Conservation (phyloP, 306 rosid species). For the Cucumis cinereus region DNA sequence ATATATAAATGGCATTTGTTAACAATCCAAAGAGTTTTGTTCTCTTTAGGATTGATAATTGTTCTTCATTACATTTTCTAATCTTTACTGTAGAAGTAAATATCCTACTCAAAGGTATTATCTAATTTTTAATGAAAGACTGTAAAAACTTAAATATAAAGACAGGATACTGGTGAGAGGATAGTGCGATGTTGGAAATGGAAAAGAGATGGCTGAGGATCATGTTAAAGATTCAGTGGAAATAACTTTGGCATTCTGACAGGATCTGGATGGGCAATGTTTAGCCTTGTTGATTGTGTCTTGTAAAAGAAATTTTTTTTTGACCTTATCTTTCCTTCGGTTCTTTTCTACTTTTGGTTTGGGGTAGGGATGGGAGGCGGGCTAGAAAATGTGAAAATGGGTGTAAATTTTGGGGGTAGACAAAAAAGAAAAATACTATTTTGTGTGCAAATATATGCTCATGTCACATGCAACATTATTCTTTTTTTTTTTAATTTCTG, state of each 20-base stretch:
- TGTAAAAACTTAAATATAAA: background rate
- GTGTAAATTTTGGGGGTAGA: background rate
- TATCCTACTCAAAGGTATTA: background rate
- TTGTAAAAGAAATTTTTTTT: background rate
- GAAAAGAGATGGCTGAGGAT: background rate
- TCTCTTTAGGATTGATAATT: background rate
- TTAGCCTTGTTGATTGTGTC: background rate
- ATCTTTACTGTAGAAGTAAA: background rate
- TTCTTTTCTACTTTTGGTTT: background rate
- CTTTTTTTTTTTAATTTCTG: constrained; percentile 8
- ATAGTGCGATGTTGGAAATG: background rate
- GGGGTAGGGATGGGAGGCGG: background rate
- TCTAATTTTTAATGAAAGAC: background rate
- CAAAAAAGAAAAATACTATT: background rate
- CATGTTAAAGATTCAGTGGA: background rate
- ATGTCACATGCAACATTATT: background rate
- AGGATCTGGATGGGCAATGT: background rate
- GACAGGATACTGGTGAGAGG: background rate
- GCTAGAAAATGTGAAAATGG: background rate
- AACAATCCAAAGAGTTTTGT: background rate
- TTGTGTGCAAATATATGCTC: background rate
- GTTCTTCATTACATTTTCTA: background rate
- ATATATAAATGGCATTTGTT: background rate
- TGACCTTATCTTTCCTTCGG: background rate
- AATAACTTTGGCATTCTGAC: background rate